phyloP scores from a whole-genome alignment of 176 grass and related monocot genomes.

The Triticum urartu region DNA sequence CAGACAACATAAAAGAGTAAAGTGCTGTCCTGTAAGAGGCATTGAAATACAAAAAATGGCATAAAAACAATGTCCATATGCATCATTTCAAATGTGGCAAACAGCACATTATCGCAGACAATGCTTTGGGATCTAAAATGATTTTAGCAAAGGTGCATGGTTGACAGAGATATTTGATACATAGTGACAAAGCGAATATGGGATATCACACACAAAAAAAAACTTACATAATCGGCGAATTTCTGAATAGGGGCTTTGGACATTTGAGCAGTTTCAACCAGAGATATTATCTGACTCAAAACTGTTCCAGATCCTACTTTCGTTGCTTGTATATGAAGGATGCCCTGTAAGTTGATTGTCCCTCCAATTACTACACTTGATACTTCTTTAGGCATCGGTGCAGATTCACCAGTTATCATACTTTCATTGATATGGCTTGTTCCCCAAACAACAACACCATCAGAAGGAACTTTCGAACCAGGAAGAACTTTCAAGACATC shows the following conservation, averaged over 20 bases:
- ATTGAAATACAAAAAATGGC: neutral
- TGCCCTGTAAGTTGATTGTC: slow-evolving; percentile 92
- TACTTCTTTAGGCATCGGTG: slow-evolving; percentile 75
- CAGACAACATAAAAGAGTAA: neutral
- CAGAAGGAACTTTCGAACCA: slow-evolving; percentile 89
- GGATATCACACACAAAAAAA: neutral
- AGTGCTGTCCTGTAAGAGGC: neutral
- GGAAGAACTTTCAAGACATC: slow-evolving; percentile 95
- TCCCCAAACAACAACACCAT: slow-evolving; percentile 87
- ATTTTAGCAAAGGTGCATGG: neutral
- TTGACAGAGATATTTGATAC: neutral
- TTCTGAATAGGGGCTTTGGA: slow-evolving; percentile 99
- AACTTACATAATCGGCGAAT: slow-evolving; percentile 95
- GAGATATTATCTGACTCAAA: slow-evolving; percentile 96
- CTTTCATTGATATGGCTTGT: slow-evolving; percentile 95
- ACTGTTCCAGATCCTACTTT: slow-evolving; percentile 94
- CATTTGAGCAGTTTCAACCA: slow-evolving; percentile 97
- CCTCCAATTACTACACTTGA: slow-evolving; percentile 78
- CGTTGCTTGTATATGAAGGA: slow-evolving; percentile 87
- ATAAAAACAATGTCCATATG: neutral
- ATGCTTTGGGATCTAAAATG: neutral
- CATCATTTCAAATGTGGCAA: neutral
- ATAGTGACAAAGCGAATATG: neutral
- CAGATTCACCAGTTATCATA: slow-evolving; percentile 98
- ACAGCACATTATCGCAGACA: neutral